A percentile compares a stretch with the other conserved stretches of the same genome.
phyloP scores from a whole-genome alignment of 208 protist species.

The Vickermania ingenoplastis region DNA sequence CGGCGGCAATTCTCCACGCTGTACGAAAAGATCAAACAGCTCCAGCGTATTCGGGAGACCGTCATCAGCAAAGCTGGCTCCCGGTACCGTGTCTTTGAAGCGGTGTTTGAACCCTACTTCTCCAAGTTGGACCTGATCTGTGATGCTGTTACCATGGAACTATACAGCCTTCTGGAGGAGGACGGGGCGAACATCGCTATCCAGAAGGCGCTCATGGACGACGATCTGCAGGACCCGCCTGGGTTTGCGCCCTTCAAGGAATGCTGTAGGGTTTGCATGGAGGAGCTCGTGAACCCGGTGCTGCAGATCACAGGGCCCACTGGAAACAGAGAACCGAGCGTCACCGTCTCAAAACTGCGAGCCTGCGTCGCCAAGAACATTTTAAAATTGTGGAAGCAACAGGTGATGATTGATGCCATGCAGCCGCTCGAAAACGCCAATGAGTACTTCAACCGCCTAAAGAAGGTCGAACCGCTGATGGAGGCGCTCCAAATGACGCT shows the following conservation, averaged over 20 bases:
- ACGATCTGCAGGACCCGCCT: slow-evolving; percentile 6
- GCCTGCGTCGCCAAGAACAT: slow-evolving; percentile 46
- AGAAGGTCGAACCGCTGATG: slow-evolving; percentile 71
- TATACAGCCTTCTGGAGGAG: slow-evolving; percentile 51
- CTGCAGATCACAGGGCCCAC: slow-evolving; percentile 46
- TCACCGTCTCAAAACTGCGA: slow-evolving; percentile 43
- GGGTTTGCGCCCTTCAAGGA: slow-evolving; percentile 65
- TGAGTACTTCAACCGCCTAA: slow-evolving; percentile 78
- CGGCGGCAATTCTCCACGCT: slow-evolving; percentile 42
- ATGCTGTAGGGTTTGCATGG: slow-evolving; percentile 55
- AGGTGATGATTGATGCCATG: slow-evolving; percentile 74
- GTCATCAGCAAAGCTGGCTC: slow-evolving; percentile 50
- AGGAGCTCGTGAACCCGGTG: slow-evolving; percentile 38
- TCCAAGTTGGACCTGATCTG: slow-evolving; percentile 69
- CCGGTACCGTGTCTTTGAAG: slow-evolving; percentile 47
- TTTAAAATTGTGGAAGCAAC: slow-evolving; percentile 61
- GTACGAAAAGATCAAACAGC: slow-evolving; percentile 48
- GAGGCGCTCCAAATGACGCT: slow-evolving; percentile 74
- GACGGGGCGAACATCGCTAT: slow-evolving; percentile 66
- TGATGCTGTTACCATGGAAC: slow-evolving; percentile 51
- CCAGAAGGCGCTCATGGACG: slow-evolving; percentile 64
- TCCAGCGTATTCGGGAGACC: slow-evolving; percentile 66
- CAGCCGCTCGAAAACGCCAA: slow-evolving; percentile 62
- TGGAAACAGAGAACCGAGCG: slow-evolving; percentile 41
- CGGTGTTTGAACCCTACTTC: slow-evolving; percentile 85